Base-by-base conservation (phyloP, 1,284 basidiomycete species). In the Meripilus lineatus region DNA sequence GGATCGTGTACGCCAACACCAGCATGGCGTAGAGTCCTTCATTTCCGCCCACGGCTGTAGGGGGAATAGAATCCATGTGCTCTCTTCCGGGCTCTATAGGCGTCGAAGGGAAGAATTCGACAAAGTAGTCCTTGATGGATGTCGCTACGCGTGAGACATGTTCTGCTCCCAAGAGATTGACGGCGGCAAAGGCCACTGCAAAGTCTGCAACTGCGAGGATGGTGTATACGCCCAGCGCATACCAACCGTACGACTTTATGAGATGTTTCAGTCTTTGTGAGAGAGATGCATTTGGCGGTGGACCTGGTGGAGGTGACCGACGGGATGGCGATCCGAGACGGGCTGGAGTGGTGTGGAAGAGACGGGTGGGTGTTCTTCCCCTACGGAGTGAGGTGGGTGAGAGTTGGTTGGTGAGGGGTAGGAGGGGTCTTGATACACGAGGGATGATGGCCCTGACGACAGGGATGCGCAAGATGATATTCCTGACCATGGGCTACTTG, bases 201-300 rank as follows among this genome's bases (percentile, higher is more conserved):
- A 95, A 92, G 65, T 96, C 94, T 58, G 89, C 59, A 7, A 71
- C 69, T 23, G 77, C 78, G 45, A 95, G 61, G 34, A 83, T 60
- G 52, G 85, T 44, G 70, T 97, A 96, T 34, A 96, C 82, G 30
- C 86, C 89, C 20, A 96, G 74, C 4, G 93, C 90, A 60, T 93
- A 93, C 84, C 88, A 91, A 24, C 93, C 93, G 61, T 97, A 95
- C 5, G 87, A 79, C 58, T 89, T 93, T 53, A 94, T 86, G 49
- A 96, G 83, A 54, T 83, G 76, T 64, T 89, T 94, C 30, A 96
- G 75, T 14, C 84, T 79, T 64, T 89, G 77, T 2, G 84, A 78
- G 44, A 88, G 67, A 1, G 79, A 66, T 15, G 74, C 65, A 54
- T 79, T 62, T 33, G 75, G 69, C 2, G 74, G 76, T 4, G 51